These are phyloP conservation scores for Xylaria sp. DNA, from an alignment of 2,329 filamentous ascomycete species.

Conservation along the genomic window DNA sequence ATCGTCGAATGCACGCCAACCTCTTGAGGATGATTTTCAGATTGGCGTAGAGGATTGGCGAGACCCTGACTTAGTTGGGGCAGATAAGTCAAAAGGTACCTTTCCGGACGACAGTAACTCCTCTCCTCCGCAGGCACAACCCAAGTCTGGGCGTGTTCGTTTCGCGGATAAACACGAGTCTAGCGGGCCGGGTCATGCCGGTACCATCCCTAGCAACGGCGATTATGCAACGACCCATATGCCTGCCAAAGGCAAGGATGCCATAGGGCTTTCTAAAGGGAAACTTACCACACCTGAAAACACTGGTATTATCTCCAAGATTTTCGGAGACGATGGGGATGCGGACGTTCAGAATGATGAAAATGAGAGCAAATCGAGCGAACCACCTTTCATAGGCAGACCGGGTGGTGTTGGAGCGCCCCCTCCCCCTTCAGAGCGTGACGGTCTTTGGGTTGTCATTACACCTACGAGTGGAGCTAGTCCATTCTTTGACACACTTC, in stretches of 20 bases:
- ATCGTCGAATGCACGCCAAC: slow-evolving; percentile 39
- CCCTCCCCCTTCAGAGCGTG: slow-evolving; percentile 62
- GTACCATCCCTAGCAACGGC: slow-evolving; percentile 77
- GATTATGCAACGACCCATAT: slow-evolving; percentile 67
- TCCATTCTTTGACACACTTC: slow-evolving; percentile 93
- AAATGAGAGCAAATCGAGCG: slow-evolving; percentile 44
- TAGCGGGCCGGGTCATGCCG: slow-evolving; percentile 68
- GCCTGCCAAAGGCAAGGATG: slow-evolving; percentile 48
- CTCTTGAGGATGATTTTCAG: slow-evolving; percentile 71
- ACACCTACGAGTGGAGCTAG: slow-evolving; percentile 89
- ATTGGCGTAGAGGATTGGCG: slow-evolving; percentile 91
- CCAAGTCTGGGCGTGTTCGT: slow-evolving; percentile 40
- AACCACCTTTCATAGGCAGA: slow-evolving; percentile 42
- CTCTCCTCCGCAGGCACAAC: slow-evolving; percentile 36
- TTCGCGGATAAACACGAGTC: slow-evolving; percentile 39
- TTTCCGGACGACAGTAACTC: slow-evolving; percentile 48
- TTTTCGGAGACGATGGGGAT: slow-evolving; percentile 61
- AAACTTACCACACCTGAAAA: slow-evolving; percentile 41
- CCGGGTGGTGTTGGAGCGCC: slow-evolving; percentile 44
- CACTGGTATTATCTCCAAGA: slow-evolving; percentile 59
- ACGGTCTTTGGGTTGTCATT: slow-evolving; percentile 96
- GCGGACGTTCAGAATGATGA: slow-evolving; percentile 49
- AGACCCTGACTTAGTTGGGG: slow-evolving; percentile 76
- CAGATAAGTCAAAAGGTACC: slow-evolving; percentile 39
- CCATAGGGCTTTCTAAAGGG: slow-evolving; percentile 46